Evolutionary conservation across 768 basidiomycete genomes (phyloP).

Genomic region (Leccinum truebloodii): DNA sequence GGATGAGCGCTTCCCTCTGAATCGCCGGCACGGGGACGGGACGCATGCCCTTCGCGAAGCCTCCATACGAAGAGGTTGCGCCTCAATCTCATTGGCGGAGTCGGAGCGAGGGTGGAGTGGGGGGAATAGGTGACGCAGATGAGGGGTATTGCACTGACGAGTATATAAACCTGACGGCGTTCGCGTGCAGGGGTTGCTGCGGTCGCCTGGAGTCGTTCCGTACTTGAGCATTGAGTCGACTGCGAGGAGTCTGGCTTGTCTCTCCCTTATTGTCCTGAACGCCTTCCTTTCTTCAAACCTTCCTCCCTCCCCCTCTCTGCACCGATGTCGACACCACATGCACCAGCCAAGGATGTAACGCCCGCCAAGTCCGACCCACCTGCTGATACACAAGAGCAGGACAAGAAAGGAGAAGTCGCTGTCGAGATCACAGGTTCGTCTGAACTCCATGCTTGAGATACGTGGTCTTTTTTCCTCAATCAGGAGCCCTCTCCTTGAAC

Average conservation of each 20-base stretch:
- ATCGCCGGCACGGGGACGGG: neutral
- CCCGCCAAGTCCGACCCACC: slow-evolving; percentile 3
- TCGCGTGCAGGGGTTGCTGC: slow-evolving; percentile 5
- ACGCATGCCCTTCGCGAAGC: slow-evolving; percentile 15
- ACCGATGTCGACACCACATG: slow-evolving; percentile 18
- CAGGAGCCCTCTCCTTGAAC: neutral
- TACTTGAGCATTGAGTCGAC: neutral
- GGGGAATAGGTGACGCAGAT: neutral
- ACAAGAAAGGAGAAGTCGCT: slow-evolving; percentile 17
- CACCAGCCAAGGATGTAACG: neutral
- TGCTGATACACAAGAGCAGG: slow-evolving; percentile 2
- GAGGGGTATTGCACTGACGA: neutral
- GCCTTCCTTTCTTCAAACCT: neutral
- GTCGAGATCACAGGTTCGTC: slow-evolving; percentile 31
- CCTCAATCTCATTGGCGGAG: slow-evolving; percentile 19
- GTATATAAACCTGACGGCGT: slow-evolving; percentile 23
- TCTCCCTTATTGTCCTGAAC: neutral
- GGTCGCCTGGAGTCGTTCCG: neutral
- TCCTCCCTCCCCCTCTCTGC: neutral
- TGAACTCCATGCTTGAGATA: neutral
- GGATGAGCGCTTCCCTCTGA: slow-evolving; percentile 19
- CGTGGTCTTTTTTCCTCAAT: neutral
- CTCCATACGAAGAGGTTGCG: slow-evolving; percentile 11
- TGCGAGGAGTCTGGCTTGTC: neutral
- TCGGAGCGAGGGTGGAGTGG: slow-evolving; percentile 25